Evolutionary conservation across 768 basidiomycete genomes (phyloP).

Genomic region (Cyclocybe aegerita): DNA sequence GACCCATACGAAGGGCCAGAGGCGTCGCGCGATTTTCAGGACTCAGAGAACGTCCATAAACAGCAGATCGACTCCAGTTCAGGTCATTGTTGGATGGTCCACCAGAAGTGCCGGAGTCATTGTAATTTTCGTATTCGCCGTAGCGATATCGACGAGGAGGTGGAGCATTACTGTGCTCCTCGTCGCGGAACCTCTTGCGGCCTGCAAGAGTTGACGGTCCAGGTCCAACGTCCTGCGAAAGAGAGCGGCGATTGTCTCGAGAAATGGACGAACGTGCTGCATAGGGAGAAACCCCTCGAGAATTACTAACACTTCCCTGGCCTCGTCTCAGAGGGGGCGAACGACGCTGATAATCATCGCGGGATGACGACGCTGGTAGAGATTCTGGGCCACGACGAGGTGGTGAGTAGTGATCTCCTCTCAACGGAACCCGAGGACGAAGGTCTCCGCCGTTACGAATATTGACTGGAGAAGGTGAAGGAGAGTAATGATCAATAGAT

Average conservation of each 20-base stretch:
- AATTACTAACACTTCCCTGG: conserved; percentile 7
- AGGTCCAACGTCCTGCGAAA: background rate
- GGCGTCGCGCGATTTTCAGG: conserved; percentile 12
- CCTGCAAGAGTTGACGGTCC: background rate
- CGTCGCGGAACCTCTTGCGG: conserved; percentile 18
- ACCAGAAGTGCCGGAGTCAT: background rate
- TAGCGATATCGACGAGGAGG: conserved; percentile 18
- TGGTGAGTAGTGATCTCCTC: conserved; percentile 13
- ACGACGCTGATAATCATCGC: background rate
- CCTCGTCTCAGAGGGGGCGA: conserved; percentile 1
- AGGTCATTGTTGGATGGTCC: background rate
- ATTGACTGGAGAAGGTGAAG: conserved; percentile 1
- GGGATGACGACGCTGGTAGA: background rate
- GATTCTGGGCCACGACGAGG: conserved; percentile 5
- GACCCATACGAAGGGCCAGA: conserved; percentile 8
- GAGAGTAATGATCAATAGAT: conserved; percentile 2
- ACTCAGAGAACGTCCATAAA: conserved; percentile 21
- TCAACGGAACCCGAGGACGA: background rate
- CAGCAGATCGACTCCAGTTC: conserved; percentile 18
- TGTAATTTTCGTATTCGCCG: background rate
- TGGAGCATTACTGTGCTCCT: conserved; percentile 14
- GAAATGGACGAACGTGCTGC: background rate
- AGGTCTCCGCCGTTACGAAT: background rate
- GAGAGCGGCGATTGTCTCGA: background rate
- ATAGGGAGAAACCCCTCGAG: conserved; percentile 10